Evolutionary conservation across 768 basidiomycete species (phyloP).

Genomic region (Naganishia friedmannii): DNA sequence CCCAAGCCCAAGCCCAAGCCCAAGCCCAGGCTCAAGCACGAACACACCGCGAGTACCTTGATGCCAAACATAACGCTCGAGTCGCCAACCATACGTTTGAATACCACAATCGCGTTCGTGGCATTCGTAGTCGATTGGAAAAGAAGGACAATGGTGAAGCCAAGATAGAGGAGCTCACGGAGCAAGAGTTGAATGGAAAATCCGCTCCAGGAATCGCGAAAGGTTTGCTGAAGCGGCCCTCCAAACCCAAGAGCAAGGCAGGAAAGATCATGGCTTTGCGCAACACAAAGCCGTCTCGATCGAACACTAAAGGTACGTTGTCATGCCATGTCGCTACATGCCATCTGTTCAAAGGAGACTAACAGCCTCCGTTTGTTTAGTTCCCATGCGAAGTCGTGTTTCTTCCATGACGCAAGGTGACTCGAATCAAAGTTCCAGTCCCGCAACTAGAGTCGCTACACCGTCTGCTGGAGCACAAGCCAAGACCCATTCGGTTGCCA

Average conservation of each 20-base stretch:
- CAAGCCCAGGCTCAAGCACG: background rate
- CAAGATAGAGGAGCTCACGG: background rate
- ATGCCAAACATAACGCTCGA: background rate
- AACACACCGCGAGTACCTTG: background rate
- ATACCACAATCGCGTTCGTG: background rate
- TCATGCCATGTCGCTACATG: background rate
- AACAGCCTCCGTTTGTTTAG: background rate
- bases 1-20: background rate
- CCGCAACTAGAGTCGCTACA: background rate
- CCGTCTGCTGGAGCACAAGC: background rate
- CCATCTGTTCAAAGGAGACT: background rate
- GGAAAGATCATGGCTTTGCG: background rate
- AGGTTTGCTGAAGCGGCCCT: background rate
- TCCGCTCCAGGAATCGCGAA: background rate
- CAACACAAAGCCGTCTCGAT: background rate
- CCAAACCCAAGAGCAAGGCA: background rate
- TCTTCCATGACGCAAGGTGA: background rate
- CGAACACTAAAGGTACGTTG: background rate
- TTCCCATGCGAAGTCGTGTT: background rate
- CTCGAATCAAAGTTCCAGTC: background rate
- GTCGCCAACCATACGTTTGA: background rate
- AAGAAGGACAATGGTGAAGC: background rate
- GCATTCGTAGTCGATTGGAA: background rate
- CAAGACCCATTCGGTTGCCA: background rate
- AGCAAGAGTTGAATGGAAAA: background rate